Conservation (phyloP, 2,329 filamentous ascomycete genomes). For the Beauveria varroae region DNA sequence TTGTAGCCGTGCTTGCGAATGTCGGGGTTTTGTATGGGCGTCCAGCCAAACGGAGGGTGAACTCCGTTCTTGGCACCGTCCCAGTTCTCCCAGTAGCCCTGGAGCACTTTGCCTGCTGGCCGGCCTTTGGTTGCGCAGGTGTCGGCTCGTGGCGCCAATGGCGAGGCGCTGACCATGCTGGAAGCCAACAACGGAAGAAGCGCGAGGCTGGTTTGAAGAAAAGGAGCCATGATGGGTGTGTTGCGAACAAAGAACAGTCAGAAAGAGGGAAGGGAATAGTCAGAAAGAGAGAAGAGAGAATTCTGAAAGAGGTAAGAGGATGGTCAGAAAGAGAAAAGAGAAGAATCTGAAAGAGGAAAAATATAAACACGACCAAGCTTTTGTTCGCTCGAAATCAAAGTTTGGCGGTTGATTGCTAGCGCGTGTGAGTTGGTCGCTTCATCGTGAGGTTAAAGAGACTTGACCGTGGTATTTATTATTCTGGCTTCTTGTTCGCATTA, state of each 20-base stretch:
- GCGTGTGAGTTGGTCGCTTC: neutral
- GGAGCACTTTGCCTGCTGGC: slow-evolving; percentile 25
- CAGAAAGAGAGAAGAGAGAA: too few relatives aligned
- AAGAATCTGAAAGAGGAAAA: too few relatives aligned
- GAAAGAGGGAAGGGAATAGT: too few relatives aligned
- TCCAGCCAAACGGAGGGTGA: slow-evolving; percentile 27
- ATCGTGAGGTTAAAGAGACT: neutral
- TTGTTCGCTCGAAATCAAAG: too few relatives aligned
- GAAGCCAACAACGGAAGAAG: slow-evolving; percentile 13
- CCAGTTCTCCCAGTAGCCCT: slow-evolving; percentile 31
- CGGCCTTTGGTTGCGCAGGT: slow-evolving; percentile 26
- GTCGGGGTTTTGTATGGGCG: slow-evolving; percentile 22
- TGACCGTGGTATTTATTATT: neutral
- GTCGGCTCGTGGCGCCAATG: slow-evolving; percentile 12
- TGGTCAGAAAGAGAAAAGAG: too few relatives aligned
- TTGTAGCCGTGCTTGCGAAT: slow-evolving; percentile 27
- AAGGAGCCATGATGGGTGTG: slow-evolving; percentile 11
- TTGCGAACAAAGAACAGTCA: too few relatives aligned
- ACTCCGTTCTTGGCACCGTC: slow-evolving; percentile 26
- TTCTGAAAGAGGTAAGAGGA: too few relatives aligned
- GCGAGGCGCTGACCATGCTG: slow-evolving; percentile 9
- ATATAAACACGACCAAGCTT: too few relatives aligned
- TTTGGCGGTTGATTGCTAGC: too few relatives aligned
- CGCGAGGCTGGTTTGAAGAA: slow-evolving; percentile 14
- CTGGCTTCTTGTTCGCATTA: neutral